A percentile compares a stretch with the other conserved stretches of the same genome.
phyloP scores from a whole-genome alignment of 179 eudicot species.

The Beta macrorhiza region DNA sequence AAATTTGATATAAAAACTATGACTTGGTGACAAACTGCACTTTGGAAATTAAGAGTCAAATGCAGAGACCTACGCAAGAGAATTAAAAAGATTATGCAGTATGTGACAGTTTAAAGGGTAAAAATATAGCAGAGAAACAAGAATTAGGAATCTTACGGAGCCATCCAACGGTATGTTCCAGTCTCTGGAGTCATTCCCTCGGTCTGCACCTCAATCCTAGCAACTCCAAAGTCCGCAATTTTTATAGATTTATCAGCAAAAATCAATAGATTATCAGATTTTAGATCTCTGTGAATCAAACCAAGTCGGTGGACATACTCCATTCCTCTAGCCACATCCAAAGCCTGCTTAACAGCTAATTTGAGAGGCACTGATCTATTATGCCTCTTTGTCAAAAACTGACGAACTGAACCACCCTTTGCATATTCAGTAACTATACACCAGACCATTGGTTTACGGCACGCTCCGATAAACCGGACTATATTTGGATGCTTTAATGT shows the following conservation, averaged over 20 bases:
- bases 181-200: slow-evolving; percentile 98
- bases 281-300: slow-evolving; percentile 79
- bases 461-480: slow-evolving; percentile 80
- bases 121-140: slow-evolving; percentile 13
- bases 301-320: slow-evolving; percentile 82
- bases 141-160: slow-evolving; percentile 66
- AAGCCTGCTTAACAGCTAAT: slow-evolving; percentile 86
- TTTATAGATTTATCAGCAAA: slow-evolving; percentile 79
- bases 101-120: not conserved
- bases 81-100: not conserved
- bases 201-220: slow-evolving; percentile 90
- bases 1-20: not conserved
- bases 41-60: not conserved
- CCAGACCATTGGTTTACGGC: slow-evolving; percentile 91
- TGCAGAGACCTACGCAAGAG: not conserved
- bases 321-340: slow-evolving; percentile 96
- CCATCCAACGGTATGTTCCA: slow-evolving; percentile 98
- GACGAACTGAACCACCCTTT: slow-evolving; percentile 96
- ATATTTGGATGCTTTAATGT: slow-evolving; percentile 77
- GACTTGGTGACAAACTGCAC: not conserved
- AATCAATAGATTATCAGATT: slow-evolving; percentile 82
- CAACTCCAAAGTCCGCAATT: slow-evolving; percentile 94
- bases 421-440: slow-evolving; percentile 87
- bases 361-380: slow-evolving; percentile 83
- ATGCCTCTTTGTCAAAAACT: slow-evolving; percentile 69